Evolutionary conservation across 345 rosid species (phyloP).

Genomic region (Lumnitzera racemosa): DNA sequence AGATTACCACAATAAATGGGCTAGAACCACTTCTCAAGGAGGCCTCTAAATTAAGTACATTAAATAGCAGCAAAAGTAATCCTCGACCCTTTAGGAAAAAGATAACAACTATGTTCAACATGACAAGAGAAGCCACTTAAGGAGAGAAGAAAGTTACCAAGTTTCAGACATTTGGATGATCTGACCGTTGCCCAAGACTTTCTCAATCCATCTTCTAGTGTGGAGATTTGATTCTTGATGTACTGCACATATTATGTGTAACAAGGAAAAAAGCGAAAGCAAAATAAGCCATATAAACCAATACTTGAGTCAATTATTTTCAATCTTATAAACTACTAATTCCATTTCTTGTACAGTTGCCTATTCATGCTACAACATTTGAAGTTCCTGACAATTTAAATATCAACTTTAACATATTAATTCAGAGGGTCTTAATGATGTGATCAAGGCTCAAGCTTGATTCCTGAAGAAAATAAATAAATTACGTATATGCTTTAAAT

Average conservation of each 20-base stretch:
- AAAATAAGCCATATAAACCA: neutral
- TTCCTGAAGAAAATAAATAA: too few species aligned
- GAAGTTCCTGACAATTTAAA: too few species aligned
- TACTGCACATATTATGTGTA: constrained; percentile 42
- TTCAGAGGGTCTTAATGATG: too few species aligned
- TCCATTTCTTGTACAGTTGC: neutral
- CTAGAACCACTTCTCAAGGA: too few species aligned
- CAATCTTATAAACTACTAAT: neutral
- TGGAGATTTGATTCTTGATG: constrained; percentile 61
- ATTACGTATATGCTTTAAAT: too few species aligned
- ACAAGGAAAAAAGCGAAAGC: neutral
- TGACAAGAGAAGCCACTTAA: neutral
- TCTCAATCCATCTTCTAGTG: constrained; percentile 68
- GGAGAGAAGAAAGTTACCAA: constrained; percentile 24
- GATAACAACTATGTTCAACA: neutral
- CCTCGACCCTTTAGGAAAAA: too few species aligned
- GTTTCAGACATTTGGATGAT: constrained; percentile 25
- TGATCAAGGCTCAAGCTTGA: too few species aligned
- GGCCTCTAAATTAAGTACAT: too few species aligned
- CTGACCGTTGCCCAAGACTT: constrained; percentile 58
- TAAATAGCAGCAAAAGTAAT: too few species aligned
- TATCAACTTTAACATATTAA: too few species aligned
- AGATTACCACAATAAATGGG: neutral
- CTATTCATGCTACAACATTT: neutral
- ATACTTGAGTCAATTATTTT: neutral